phyloP scores from a whole-genome alignment of 2,329 filamentous ascomycete genomes.

The Fulvia fulva region DNA sequence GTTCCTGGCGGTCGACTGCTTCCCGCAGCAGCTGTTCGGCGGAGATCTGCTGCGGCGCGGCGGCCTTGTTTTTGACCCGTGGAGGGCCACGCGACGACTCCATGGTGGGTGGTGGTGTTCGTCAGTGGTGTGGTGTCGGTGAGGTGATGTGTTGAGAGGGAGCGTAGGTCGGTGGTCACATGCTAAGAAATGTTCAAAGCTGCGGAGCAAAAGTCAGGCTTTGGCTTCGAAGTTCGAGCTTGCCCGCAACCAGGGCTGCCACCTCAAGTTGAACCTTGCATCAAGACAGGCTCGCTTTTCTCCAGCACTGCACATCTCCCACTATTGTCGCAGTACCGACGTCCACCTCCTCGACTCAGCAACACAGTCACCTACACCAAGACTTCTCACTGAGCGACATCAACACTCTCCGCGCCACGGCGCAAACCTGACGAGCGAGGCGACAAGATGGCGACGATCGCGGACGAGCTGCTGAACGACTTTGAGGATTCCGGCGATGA shows the following conservation, averaged over 20 bases:
- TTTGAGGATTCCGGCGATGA: slow-evolving; percentile 84
- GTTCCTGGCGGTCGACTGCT: slow-evolving; percentile 93
- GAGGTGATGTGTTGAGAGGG: neutral
- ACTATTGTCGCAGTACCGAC: neutral
- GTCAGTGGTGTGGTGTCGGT: neutral
- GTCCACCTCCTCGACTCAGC: neutral
- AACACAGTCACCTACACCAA: neutral
- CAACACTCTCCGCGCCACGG: slow-evolving; percentile 4
- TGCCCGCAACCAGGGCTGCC: neutral
- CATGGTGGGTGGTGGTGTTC: slow-evolving; percentile 50
- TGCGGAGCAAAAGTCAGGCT: neutral
- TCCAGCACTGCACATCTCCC: neutral
- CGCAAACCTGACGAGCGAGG: slow-evolving; percentile 8
- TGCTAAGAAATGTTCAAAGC: slow-evolving; percentile 4
- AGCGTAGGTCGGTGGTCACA: slow-evolving; percentile 1
- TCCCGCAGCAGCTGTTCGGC: slow-evolving; percentile 96
- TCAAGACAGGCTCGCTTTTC: neutral
- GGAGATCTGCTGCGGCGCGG: slow-evolving; percentile 78
- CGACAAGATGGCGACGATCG: slow-evolving; percentile 74
- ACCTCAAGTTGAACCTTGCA: neutral
- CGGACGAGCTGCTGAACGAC: slow-evolving; percentile 87
- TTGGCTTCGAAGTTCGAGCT: too few relatives aligned
- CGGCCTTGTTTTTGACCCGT: slow-evolving; percentile 97
- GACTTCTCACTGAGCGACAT: neutral
- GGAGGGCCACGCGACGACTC: slow-evolving; percentile 87